Evolutionary conservation across 2,329 filamentous ascomycete species (phyloP), one percentile per base, ranked within the genome.

Genomic region (Ascosphaera apis): DNA sequence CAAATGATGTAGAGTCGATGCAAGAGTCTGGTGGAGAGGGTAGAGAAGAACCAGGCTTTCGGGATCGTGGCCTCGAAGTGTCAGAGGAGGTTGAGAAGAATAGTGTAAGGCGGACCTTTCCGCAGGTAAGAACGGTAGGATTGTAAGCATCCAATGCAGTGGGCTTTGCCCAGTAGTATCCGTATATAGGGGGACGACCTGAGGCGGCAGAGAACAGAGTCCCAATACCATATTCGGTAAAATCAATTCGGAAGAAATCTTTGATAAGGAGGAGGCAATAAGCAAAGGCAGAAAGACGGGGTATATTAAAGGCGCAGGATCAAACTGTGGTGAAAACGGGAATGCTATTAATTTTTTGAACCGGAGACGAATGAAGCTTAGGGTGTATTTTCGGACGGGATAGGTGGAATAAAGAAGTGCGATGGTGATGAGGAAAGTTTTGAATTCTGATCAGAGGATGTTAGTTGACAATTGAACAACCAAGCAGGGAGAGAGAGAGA

Each of bases 251-350:
- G 67, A 61, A 33, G 69, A 70, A 34, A 67, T 65, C 35, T 65
- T 62, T 5, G 73, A 69, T 31, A 92, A 63, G 7, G 84, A 73
- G 3, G 88, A 60, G 1, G 83, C 73, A 18, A 88, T 76, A 33
- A 84, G 63, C 12, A 84, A 56, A 1, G 84, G 81, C 19, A 92
- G 63, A 2, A 74, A 56, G 4, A 76, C 67, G 13, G 86, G 86
- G 50, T 93, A 95, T 39, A 93, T 55, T n/a, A 92, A 63, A 8
- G 84, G 81, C 4, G 86, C 86, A 2, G 83, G 84, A 48, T 95
- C 86, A 54, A 93, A 91, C n/a, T 69, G 65, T 3, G 71, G 59
- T 1, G 83, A 82, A 27, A 92, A 60, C 30, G 65, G 63, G 46
- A 73, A 67, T 34, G 62, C 60, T 43, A 50, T 56, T 35, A 55